phyloP scores from a whole-genome alignment of 2,329 filamentous ascomycete species.

The Aspergillus flavus region DNA sequence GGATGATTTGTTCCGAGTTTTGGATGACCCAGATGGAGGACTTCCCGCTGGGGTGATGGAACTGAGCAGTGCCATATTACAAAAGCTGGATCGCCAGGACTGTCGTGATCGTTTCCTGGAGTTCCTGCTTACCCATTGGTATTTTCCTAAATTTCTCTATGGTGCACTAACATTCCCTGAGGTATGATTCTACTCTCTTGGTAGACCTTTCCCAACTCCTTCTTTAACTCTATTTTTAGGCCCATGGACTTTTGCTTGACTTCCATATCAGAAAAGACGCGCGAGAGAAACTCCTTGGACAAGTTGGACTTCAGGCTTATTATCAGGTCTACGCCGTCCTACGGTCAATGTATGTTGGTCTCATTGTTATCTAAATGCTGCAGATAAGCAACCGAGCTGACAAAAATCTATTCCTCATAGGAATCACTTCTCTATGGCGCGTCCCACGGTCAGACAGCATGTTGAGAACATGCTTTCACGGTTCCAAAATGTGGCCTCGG shows the following conservation, averaged over 20 bases:
- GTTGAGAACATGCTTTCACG: conserved; percentile 43
- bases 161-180: conserved; percentile 88
- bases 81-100: conserved; percentile 70
- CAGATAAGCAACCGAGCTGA: neutral
- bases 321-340: conserved; percentile 77
- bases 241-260: conserved; percentile 70
- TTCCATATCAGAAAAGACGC: conserved; percentile 92
- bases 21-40: conserved; percentile 84
- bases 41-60: conserved; percentile 85
- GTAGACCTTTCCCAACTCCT: neutral
- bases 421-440: conserved; percentile 39
- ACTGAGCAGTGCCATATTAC: conserved; percentile 80
- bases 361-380: neutral
- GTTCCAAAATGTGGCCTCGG: conserved; percentile 22
- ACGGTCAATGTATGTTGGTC: conserved; percentile 62
- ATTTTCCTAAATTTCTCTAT: conserved; percentile 84
- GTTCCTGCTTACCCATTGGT: conserved; percentile 87
- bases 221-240: conserved; percentile 43
- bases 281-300: conserved; percentile 71
- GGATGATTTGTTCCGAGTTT: conserved; percentile 76
- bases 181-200: conserved; percentile 48
- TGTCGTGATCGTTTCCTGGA: conserved; percentile 74
- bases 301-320: conserved; percentile 79
- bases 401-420: conserved; percentile 21
- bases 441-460: conserved; percentile 36